Base-by-base conservation (phyloP, 2,329 filamentous ascomycete genomes). In the Colletotrichum liriopes region DNA sequence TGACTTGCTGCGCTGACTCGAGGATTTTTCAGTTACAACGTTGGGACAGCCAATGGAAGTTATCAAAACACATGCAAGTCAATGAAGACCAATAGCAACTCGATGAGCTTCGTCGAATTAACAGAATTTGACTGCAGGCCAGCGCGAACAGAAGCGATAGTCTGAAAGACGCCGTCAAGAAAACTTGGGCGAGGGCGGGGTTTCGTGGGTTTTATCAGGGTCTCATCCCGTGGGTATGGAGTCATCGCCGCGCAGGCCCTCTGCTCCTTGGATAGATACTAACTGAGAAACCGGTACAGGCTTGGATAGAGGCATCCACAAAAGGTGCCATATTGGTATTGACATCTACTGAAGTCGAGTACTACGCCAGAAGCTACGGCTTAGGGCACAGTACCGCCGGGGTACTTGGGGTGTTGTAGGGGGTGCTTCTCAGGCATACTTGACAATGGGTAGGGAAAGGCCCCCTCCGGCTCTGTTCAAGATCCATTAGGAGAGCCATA, bases 11-110 rank as follows among this genome's bases (percentile, higher is more conserved):
- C 41, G 37, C 18, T 49, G 20, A 35, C 54, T 5, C 9, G 18
- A 41, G 20, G 2, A 1, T 12, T 2, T 29, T 51, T 12, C 20
- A 74, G 73, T 74, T 4, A 73, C 73, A 3, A 65, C 66, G 7
- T 39, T 74, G 54, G 73, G 73, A 2, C 73, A 74, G 39, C 73
- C 73, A 8, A 73, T 74, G 71, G 73, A 74, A 29, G 71, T 74
- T 16, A 68, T 74, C 35, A 74, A 74, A 35, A 74, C 73, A 12
- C 73, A 74, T 35, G 66, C 65, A 65, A 61, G 37, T 7, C 14
- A 12, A 35, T 14, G 20, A 16, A 37, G 18, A 37, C 16, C 5
- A 18, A 4, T 11, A n/a, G 5, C 4, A n/a, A 6, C 9, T 16
- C 12, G 9, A 47, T 4, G 20, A 43, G 20, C 20, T 45, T 8